These are phyloP conservation scores for Candida verbasci DNA, from an alignment of 805 yeast species.

Conservation along the genomic window DNA sequence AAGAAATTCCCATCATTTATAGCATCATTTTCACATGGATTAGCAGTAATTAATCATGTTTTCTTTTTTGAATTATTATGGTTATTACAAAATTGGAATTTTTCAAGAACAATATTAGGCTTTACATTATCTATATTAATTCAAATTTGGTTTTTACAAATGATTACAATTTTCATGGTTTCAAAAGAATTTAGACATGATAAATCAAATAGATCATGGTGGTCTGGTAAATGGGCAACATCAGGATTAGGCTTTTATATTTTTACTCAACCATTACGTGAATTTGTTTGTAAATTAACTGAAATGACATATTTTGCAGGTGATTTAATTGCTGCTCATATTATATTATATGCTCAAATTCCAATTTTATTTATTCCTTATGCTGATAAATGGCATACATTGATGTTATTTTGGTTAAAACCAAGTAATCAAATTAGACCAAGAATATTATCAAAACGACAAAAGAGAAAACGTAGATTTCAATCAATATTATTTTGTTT, in stretches of 20 bases:
- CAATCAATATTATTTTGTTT: conserved; percentile 29
- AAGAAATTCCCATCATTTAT: conserved; percentile 45
- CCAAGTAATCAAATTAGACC: conserved; percentile 51
- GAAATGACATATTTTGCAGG: conserved; percentile 68
- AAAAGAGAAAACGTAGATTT: conserved; percentile 35
- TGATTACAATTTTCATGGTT: conserved; percentile 45
- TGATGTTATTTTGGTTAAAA: conserved; percentile 63
- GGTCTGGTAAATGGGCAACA: conserved; percentile 68
- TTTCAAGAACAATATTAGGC: conserved; percentile 58
- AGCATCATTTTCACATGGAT: conserved; percentile 53
- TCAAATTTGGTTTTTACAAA: conserved; percentile 55
- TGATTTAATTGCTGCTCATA: conserved; percentile 59
- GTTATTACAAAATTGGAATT: conserved; percentile 64
- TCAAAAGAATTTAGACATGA: conserved; percentile 62
- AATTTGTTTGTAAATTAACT: conserved; percentile 55
- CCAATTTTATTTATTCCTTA: conserved; percentile 63
- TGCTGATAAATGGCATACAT: conserved; percentile 62
- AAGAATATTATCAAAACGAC: conserved; percentile 39
- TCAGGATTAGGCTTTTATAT: conserved; percentile 60
- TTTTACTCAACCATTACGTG: conserved; percentile 61
- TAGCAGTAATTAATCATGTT: conserved; percentile 51
- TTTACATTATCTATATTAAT: conserved; percentile 50
- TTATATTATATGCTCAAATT: conserved; percentile 51
- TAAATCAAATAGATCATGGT: conserved; percentile 54
- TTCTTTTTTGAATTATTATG: conserved; percentile 59